These are phyloP conservation scores for Boletus subparvulus DNA, from an alignment of 768 basidiomycete species.

Conservation along the genomic window DNA sequence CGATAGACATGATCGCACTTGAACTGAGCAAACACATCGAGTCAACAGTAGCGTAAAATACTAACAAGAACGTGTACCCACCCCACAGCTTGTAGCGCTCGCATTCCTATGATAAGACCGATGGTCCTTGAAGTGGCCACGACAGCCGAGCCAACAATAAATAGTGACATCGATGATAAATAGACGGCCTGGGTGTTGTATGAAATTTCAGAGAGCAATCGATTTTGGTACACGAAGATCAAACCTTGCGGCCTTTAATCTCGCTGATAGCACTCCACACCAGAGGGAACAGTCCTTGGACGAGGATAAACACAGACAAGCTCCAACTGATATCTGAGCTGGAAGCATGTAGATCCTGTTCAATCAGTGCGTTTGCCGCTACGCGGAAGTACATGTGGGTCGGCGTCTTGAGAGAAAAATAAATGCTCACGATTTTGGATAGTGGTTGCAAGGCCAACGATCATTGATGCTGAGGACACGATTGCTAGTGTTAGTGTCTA, in stretches of 20 bases:
- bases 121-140: constrained; percentile 60
- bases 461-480: constrained; percentile 31
- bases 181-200: constrained; percentile 48
- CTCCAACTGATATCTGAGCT: constrained; percentile 63
- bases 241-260: constrained; percentile 70
- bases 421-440: constrained; percentile 28
- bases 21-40: constrained; percentile 38
- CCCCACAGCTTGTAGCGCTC: constrained; percentile 64
- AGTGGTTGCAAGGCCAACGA: constrained; percentile 25
- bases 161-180: constrained; percentile 51
- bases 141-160: constrained; percentile 55
- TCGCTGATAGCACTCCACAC: constrained; percentile 74
- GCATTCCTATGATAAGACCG: constrained; percentile 61
- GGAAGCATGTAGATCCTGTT: constrained; percentile 58
- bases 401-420: background rate
- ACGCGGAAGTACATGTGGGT: background rate
- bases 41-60: background rate
- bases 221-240: background rate
- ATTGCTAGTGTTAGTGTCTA: constrained; percentile 27
- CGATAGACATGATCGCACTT: constrained; percentile 67
- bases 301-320: constrained; percentile 66
- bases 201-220: background rate
- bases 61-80: constrained; percentile 21
- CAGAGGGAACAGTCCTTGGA: constrained; percentile 68
- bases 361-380: constrained; percentile 72